Percentiles rank a stretch among this genome's conserved stretches.
These are phyloP conservation scores for Chenopodium suecicum DNA, from an alignment of 148 eudicot genomes.

Conservation along the genomic window DNA sequence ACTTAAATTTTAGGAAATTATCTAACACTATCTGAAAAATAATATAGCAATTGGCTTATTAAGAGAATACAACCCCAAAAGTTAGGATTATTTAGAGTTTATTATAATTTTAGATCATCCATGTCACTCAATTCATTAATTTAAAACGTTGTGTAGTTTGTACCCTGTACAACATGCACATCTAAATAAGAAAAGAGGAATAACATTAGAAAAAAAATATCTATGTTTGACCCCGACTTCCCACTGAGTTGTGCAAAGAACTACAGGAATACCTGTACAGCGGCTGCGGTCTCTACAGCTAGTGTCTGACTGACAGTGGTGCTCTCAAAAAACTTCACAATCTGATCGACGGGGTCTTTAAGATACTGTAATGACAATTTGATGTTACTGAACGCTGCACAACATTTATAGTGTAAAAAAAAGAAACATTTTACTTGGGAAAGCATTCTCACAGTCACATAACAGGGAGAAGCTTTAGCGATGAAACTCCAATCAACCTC, in stretches of 20 bases:
- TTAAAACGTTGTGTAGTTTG: no score
- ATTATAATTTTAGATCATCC: neutral
- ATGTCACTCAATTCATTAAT: neutral
- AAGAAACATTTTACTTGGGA: slow-evolving; percentile 13
- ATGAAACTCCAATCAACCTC: slow-evolving; percentile 93
- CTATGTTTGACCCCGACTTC: neutral
- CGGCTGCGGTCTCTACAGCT: slow-evolving; percentile 97
- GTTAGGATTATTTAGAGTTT: neutral
- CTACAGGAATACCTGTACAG: slow-evolving; percentile 69
- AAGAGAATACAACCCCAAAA: neutral
- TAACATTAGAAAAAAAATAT: neutral
- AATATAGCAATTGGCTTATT: neutral
- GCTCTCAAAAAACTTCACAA: slow-evolving; percentile 75
- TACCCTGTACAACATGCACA: neutral
- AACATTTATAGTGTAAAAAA: neutral
- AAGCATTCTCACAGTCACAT: slow-evolving; percentile 69
- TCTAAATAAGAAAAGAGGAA: neutral
- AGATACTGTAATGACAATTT: slow-evolving; percentile 57
- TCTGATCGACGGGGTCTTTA: slow-evolving; percentile 82
- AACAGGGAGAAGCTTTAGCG: slow-evolving; percentile 97
- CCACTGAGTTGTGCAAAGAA: slow-evolving; percentile 2
- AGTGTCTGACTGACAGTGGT: slow-evolving; percentile 73
- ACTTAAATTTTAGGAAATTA: neutral
- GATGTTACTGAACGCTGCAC: slow-evolving; percentile 19
- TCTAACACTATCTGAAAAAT: neutral